These are phyloP conservation scores for Podaxis sp. DNA, from an alignment of 768 basidiomycete genomes.

Conservation along the genomic window DNA sequence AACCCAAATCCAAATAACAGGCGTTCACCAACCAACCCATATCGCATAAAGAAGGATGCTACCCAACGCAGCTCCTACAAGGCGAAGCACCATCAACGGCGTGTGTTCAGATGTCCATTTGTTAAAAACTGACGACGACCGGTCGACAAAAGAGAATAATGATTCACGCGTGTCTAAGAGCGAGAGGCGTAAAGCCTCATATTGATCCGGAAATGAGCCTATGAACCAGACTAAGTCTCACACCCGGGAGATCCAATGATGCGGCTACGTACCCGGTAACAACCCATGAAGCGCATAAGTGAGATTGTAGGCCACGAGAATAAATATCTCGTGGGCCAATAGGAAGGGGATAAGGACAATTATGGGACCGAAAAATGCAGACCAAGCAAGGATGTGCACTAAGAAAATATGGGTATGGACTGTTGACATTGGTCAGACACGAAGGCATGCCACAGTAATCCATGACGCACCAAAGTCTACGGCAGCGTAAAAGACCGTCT, in stretches of 20 bases:
- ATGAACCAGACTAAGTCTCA: neutral
- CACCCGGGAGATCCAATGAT: neutral
- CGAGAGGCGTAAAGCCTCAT: slow-evolving; percentile 29
- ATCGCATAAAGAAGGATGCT: slow-evolving; percentile 30
- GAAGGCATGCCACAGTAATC: neutral
- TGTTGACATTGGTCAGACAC: neutral
- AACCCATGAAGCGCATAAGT: slow-evolving; percentile 38
- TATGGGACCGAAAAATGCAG: slow-evolving; percentile 42
- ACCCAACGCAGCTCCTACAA: slow-evolving; percentile 31
- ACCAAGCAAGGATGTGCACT: slow-evolving; percentile 30
- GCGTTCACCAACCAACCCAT: slow-evolving; percentile 26
- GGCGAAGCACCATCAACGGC: slow-evolving; percentile 32
- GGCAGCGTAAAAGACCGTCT: neutral
- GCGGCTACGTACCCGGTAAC: slow-evolving; percentile 26
- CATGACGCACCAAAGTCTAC: slow-evolving; percentile 5
- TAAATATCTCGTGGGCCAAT: slow-evolving; percentile 16
- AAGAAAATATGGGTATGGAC: slow-evolving; percentile 34
- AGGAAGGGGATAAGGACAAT: slow-evolving; percentile 28
- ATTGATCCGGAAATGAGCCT: slow-evolving; percentile 33
- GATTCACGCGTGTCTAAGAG: slow-evolving; percentile 37
- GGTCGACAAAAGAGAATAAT: slow-evolving; percentile 37
- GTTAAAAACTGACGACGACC: slow-evolving; percentile 35
- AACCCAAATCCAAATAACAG: neutral
- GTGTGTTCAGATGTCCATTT: slow-evolving; percentile 36
- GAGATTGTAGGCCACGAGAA: slow-evolving; percentile 25